Conservation (phyloP, 257 asterid species). For the Ballota nigra region DNA sequence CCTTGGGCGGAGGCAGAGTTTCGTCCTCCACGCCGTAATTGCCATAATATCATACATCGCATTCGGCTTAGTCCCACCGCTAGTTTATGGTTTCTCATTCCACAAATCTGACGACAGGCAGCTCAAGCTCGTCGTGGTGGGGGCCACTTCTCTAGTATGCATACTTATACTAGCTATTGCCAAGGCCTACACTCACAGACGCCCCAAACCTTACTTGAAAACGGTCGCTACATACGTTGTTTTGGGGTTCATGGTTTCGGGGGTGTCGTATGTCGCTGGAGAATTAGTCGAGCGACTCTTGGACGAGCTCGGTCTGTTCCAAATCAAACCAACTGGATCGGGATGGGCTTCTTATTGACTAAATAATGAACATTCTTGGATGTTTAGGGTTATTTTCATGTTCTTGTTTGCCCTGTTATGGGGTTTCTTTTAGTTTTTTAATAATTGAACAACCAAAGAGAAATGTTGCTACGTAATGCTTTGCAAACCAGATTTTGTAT, state of each 20-base stretch:
- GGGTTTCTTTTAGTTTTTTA: background rate
- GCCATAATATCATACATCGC: constrained; percentile 55
- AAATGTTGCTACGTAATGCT: background rate
- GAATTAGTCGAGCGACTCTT: constrained; percentile 48
- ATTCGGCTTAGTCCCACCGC: constrained; percentile 65
- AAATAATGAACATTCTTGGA: constrained; percentile 1
- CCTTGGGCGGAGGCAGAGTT: constrained; percentile 64
- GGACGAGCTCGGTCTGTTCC: constrained; percentile 50
- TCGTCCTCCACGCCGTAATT: constrained; percentile 51
- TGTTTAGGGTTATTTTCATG: background rate
- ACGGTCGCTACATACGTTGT: constrained; percentile 43
- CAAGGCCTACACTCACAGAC: constrained; percentile 51
- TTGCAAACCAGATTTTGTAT: background rate
- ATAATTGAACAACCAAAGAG: background rate
- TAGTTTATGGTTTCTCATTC: constrained; percentile 67
- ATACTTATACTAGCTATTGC: constrained; percentile 43
- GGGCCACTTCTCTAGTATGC: constrained; percentile 62
- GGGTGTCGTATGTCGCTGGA: constrained; percentile 66
- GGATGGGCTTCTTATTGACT: constrained; percentile 50
- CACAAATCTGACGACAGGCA: constrained; percentile 54
- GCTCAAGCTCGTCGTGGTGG: constrained; percentile 61
- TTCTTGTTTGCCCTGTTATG: background rate
- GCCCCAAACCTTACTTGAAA: constrained; percentile 58
- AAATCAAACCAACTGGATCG: constrained; percentile 20
- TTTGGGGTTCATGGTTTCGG: constrained; percentile 56